Conservation (phyloP, 1,284 basidiomycete genomes). For the Phlebopus sp. region DNA sequence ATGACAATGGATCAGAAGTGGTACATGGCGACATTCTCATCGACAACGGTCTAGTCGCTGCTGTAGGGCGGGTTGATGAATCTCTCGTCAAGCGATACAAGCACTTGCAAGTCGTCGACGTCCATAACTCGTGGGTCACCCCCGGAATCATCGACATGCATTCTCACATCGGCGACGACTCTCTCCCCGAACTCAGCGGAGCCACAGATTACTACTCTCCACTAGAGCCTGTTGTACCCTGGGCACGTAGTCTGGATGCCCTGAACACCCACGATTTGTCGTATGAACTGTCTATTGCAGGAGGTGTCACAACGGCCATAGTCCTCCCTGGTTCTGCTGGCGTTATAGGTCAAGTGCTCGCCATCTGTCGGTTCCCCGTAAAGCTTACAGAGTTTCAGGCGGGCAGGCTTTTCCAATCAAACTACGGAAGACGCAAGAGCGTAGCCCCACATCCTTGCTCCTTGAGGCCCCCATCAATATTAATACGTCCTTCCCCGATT, state of each 20-base stretch:
- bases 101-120: conserved; percentile 33
- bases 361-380: neutral
- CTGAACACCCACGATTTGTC: conserved; percentile 15
- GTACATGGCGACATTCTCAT: conserved; percentile 48
- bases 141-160: conserved; percentile 55
- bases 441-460: conserved; percentile 39
- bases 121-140: conserved; percentile 39
- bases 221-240: conserved; percentile 34
- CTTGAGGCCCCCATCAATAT: conserved; percentile 40
- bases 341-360: conserved; percentile 42
- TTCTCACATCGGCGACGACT: conserved; percentile 54
- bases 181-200: conserved; percentile 39
- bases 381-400: conserved; percentile 26
- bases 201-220: conserved; percentile 40
- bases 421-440: conserved; percentile 38
- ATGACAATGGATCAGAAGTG: conserved; percentile 40
- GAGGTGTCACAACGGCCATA: conserved; percentile 64
- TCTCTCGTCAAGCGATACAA: conserved; percentile 19
- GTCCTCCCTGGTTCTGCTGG: conserved; percentile 56
- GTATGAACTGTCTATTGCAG: conserved; percentile 10
- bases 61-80: conserved; percentile 33
- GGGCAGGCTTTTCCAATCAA: conserved; percentile 48
- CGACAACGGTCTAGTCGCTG: conserved; percentile 40
- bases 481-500: conserved; percentile 27
- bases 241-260: conserved; percentile 13